Conservation (phyloP, 306 rosid species). For the Parietaria judaica region DNA sequence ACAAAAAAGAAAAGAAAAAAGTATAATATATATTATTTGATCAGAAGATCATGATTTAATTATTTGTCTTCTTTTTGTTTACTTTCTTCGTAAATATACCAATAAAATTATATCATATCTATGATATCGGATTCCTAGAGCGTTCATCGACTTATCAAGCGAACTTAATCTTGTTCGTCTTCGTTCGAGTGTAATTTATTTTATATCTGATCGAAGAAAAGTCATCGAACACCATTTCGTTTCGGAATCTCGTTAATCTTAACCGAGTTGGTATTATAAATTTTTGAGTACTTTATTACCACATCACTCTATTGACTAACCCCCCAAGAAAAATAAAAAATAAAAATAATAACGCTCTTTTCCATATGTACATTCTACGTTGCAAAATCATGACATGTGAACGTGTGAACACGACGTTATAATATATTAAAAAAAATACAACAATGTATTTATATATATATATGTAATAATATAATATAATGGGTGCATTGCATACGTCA, state of each 20-base stretch:
- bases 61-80: not conserved
- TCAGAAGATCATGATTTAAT: not conserved
- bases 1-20: not conserved
- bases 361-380: conserved; percentile 3
- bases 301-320: too few species aligned
- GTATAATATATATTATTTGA: not conserved
- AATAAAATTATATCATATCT: too few species aligned
- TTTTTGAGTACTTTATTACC: too few species aligned
- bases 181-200: too few species aligned
- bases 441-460: not conserved
- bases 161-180: too few species aligned
- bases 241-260: too few species aligned
- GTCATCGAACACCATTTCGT: too few species aligned
- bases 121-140: too few species aligned
- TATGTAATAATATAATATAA: not conserved
- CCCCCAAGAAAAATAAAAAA: not conserved
- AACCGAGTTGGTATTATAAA: too few species aligned
- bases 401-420: conserved; percentile 9
- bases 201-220: too few species aligned
- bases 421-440: not conserved
- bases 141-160: too few species aligned
- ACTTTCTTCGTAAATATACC: not conserved
- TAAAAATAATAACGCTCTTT: not conserved
- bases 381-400: not conserved
- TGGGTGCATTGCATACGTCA: not conserved